Conservation (phyloP, 2,329 filamentous ascomycete species). For the Verticillium longisporum region DNA sequence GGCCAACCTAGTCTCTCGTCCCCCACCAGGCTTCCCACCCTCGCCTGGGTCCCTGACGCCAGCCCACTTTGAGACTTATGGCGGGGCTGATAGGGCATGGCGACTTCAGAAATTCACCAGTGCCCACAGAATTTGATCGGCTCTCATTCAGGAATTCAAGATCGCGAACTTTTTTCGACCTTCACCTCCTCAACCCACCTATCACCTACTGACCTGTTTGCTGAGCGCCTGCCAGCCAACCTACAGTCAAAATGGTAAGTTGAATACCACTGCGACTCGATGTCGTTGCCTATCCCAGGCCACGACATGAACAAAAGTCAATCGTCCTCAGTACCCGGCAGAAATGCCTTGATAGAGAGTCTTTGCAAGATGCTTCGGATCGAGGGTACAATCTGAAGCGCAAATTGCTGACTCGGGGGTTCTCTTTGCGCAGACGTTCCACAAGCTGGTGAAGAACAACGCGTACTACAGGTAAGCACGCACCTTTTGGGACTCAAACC, state of each 20-base stretch:
- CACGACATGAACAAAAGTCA: background rate
- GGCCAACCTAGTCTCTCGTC: conserved; percentile 22
- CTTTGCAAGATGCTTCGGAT: conserved; percentile 99
- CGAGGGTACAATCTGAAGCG: conserved; percentile 75
- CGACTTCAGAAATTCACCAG: background rate
- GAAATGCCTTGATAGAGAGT: conserved; percentile 54
- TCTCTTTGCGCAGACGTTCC: conserved; percentile 62
- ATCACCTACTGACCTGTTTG: conserved; percentile 9
- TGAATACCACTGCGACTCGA: conserved; percentile 19
- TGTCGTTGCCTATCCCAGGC: background rate
- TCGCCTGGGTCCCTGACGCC: background rate
- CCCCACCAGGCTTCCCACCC: background rate
- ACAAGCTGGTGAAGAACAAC: conserved; percentile 95
- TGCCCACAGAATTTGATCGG: conserved; percentile 29
- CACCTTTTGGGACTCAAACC: conserved; percentile 1
- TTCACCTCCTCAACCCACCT: conserved; percentile 16
- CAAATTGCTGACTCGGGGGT: conserved; percentile 98
- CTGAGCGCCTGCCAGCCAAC: conserved; percentile 26
- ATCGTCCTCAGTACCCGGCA: conserved; percentile 16
- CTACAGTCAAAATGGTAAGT: conserved; percentile 64
- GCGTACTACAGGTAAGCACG: conserved; percentile 91
- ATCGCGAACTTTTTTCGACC: conserved; percentile 1
- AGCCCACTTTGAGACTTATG: conserved; percentile 7
- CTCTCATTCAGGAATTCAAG: background rate
- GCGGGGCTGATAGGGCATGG: conserved; percentile 5